Percentiles rank a stretch among this genome's conserved stretches.
These are phyloP conservation scores for Phytophthora rubi DNA, from an alignment of 352 stramenopile species.

Conservation along the genomic window DNA sequence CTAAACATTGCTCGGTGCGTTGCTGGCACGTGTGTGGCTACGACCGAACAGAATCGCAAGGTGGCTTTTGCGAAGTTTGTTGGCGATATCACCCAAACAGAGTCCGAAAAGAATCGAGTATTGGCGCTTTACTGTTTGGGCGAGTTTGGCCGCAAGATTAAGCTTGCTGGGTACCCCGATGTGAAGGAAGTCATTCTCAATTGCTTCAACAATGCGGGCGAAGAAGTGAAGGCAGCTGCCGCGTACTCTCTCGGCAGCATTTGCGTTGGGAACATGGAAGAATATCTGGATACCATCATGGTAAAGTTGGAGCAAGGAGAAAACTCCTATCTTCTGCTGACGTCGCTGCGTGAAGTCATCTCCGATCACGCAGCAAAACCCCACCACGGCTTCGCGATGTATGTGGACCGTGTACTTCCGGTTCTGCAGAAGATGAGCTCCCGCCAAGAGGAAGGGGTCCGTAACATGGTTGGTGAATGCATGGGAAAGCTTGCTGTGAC, in stretches of 20 bases:
- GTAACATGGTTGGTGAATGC: slow-evolving; percentile 98
- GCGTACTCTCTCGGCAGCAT: slow-evolving; percentile 96
- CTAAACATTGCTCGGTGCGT: slow-evolving; percentile 95
- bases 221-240: slow-evolving; percentile 97
- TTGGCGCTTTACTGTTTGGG: slow-evolving; percentile 95
- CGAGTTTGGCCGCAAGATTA: slow-evolving; percentile 94
- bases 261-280: slow-evolving; percentile 93
- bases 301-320: slow-evolving; percentile 88
- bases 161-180: slow-evolving; percentile 85
- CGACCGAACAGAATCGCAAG: slow-evolving; percentile 64
- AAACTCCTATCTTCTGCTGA: slow-evolving; percentile 98
- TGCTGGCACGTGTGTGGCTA: slow-evolving; percentile 81
- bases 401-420: slow-evolving; percentile 92
- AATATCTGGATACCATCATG: slow-evolving; percentile 94
- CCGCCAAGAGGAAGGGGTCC: slow-evolving; percentile 94
- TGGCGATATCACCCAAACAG: slow-evolving; percentile 59
- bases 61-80: slow-evolving; percentile 80
- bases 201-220: slow-evolving; percentile 84
- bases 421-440: slow-evolving; percentile 94
- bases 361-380: slow-evolving; percentile 76
- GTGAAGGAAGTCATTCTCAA: slow-evolving; percentile 91
- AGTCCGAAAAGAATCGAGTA: slow-evolving; percentile 78
- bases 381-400: slow-evolving; percentile 74
- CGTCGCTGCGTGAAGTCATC: slow-evolving; percentile 97
- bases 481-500: slow-evolving; percentile 95